A percentile compares a stretch with the other conserved stretches of the same genome.
Evolutionary conservation across 768 basidiomycete species (phyloP).

Genomic region (Trametes gibbosa): DNA sequence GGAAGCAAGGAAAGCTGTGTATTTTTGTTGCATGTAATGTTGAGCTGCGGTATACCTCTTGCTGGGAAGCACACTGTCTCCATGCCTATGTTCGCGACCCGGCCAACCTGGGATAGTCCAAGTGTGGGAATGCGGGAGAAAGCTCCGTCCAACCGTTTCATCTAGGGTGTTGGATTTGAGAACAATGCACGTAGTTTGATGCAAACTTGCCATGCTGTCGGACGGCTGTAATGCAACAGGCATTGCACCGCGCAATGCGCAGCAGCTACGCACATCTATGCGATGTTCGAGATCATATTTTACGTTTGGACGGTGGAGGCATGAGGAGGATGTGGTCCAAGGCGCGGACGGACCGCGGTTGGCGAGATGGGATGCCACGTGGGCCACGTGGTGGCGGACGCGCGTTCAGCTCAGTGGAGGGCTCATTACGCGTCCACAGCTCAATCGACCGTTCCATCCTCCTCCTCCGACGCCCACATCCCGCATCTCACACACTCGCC

Average conservation of each 20-base stretch:
- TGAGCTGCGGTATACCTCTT: conserved; percentile 33
- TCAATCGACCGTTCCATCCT: conserved; percentile 3
- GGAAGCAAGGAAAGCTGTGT: conserved; percentile 30
- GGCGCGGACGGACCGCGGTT: conserved; percentile 1
- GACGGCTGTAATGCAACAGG: not conserved
- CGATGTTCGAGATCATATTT: not conserved
- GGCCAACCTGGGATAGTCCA: not conserved
- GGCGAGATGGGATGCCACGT: not conserved
- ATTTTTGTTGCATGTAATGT: not conserved
- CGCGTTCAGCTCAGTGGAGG: conserved; percentile 20
- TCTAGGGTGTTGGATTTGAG: not conserved
- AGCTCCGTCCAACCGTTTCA: not conserved
- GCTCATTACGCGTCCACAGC: conserved; percentile 20
- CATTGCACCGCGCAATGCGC: not conserved
- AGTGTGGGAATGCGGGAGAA: too few relatives aligned
- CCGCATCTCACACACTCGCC: not conserved
- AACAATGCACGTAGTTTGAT: not conserved
- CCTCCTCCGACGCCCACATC: not conserved
- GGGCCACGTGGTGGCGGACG: conserved; percentile 20
- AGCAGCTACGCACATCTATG: not conserved
- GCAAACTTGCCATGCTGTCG: not conserved
- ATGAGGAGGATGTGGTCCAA: not conserved
- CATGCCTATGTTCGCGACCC: too few relatives aligned
- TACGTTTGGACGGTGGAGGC: not conserved
- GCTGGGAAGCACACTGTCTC: not conserved